Evolutionary conservation across 2,329 filamentous ascomycete species (phyloP).

Genomic region (Cladophialophora bantiana): DNA sequence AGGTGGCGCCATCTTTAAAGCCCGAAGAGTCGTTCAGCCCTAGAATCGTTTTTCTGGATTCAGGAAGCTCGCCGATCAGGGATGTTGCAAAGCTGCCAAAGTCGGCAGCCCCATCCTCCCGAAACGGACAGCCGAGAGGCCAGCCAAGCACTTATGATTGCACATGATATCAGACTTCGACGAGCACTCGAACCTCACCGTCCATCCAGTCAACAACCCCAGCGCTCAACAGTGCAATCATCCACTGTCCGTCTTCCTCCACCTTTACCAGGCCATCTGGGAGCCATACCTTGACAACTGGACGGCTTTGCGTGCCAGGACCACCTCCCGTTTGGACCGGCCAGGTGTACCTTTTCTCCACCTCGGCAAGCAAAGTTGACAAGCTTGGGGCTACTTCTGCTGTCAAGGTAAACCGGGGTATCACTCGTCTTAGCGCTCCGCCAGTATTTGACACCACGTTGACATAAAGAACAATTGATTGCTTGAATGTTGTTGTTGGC

Average conservation of each 20-base stretch:
- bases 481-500: conserved; percentile 29
- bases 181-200: conserved; percentile 51
- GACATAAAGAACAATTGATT: conserved; percentile 36
- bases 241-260: conserved; percentile 53
- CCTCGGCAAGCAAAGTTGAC: conserved; percentile 31
- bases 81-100: conserved; percentile 5
- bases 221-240: conserved; percentile 52
- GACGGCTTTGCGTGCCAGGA: conserved; percentile 17
- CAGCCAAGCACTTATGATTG: neutral
- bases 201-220: conserved; percentile 58
- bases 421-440: conserved; percentile 34
- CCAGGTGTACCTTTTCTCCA: conserved; percentile 33
- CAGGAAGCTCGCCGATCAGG: conserved; percentile 9
- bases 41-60: conserved; percentile 5
- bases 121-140: conserved; percentile 1
- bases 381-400: conserved; percentile 34
- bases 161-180: conserved; percentile 44
- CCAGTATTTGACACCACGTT: conserved; percentile 39
- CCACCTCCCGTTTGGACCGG: conserved; percentile 11
- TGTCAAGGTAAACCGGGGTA: conserved; percentile 36
- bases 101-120: neutral
- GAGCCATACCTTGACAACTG: conserved; percentile 49
- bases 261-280: conserved; percentile 51
- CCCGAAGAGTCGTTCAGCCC: conserved; percentile 13
- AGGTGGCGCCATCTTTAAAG: conserved; percentile 18